phyloP scores from a whole-genome alignment of 768 basidiomycete species.

The Amanita pallidorosea region DNA sequence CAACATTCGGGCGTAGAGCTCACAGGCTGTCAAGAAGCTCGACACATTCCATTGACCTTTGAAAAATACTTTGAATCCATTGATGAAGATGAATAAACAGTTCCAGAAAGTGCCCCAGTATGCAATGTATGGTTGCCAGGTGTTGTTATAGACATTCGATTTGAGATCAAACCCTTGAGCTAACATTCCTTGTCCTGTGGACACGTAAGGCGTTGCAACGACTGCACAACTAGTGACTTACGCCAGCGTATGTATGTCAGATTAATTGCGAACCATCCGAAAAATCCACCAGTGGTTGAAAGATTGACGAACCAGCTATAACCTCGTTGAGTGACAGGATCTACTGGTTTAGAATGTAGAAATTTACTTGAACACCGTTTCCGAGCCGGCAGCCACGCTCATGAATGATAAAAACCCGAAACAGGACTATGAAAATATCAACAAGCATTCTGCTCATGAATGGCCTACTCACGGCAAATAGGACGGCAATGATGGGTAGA shows the following conservation, averaged over 20 bases:
- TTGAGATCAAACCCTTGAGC: constrained; percentile 55
- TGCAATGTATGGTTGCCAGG: constrained; percentile 55
- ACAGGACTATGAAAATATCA: constrained; percentile 16
- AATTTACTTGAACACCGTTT: constrained; percentile 45
- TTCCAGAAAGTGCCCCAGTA: constrained; percentile 67
- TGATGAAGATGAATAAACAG: constrained; percentile 43
- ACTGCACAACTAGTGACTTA: constrained; percentile 22
- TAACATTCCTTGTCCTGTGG: constrained; percentile 44
- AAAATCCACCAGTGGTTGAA: constrained; percentile 56
- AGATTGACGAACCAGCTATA: constrained; percentile 62
- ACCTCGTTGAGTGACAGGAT: neutral
- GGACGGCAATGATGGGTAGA: constrained; percentile 31
- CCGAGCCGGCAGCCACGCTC: constrained; percentile 45
- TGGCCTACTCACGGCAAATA: constrained; percentile 19
- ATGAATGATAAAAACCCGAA: constrained; percentile 52
- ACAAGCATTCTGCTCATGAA: neutral
- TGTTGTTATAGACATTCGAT: constrained; percentile 51
- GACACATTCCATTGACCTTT: constrained; percentile 33
- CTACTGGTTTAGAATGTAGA: neutral
- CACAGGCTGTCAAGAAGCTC: constrained; percentile 35
- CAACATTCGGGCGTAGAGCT: constrained; percentile 6
- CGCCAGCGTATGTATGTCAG: constrained; percentile 66
- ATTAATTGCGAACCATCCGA: constrained; percentile 59
- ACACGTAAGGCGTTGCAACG: neutral
- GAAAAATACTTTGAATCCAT: constrained; percentile 53